These are phyloP conservation scores for Golubevia sp. DNA, from an alignment of 1,284 basidiomycete genomes.

Conservation along the genomic window DNA sequence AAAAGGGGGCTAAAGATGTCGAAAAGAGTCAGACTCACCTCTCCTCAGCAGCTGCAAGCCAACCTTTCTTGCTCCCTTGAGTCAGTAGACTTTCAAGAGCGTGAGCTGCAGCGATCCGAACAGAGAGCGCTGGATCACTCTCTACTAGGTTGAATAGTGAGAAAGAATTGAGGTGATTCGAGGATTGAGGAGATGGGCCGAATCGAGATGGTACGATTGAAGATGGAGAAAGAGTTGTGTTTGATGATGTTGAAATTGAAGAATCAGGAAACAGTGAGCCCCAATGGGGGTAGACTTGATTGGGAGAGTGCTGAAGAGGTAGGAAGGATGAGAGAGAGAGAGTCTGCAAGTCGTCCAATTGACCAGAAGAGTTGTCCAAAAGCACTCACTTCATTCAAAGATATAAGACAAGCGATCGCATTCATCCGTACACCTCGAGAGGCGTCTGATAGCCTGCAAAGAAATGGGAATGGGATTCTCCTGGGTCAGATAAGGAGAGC, in stretches of 20 bases:
- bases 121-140: background rate
- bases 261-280: background rate
- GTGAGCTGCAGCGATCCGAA: background rate
- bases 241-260: background rate
- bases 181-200: background rate
- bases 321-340: no score
- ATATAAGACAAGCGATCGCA: no score
- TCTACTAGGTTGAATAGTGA: background rate
- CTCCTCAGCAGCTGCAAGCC: background rate
- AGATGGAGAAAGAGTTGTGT: background rate
- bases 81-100: background rate
- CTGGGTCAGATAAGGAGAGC: background rate
- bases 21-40: no score
- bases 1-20: background rate
- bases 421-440: no score
- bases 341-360: no score
- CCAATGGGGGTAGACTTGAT: background rate
- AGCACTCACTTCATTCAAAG: no score
- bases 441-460: no score
- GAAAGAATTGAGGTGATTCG: background rate
- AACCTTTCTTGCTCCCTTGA: background rate
- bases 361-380: no score
- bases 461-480: background rate
- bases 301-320: no score
- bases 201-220: background rate